Evolutionary conservation across 176 grass and related monocot genomes (phyloP).

Genomic region (Hordeum marinum): DNA sequence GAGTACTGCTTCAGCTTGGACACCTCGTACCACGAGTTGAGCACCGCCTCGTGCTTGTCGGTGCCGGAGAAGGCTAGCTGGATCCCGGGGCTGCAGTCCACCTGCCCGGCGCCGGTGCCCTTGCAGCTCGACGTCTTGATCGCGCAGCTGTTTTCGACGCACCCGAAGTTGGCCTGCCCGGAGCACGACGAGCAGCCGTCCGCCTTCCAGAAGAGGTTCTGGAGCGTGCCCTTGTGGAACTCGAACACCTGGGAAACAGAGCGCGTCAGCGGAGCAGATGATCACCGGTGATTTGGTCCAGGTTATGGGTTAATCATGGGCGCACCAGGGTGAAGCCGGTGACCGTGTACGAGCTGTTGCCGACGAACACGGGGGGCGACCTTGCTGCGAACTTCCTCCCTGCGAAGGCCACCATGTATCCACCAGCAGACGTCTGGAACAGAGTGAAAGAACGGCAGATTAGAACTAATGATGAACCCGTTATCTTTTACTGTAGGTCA

Average conservation of each 20-base stretch:
- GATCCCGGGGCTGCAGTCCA: constrained; percentile 67
- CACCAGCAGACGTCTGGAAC: constrained; percentile 47
- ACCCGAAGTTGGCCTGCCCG: constrained; percentile 28
- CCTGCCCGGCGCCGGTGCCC: constrained; percentile 47
- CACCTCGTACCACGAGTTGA: constrained; percentile 96
- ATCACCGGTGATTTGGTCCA: background rate
- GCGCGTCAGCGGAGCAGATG: background rate
- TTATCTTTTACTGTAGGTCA: background rate
- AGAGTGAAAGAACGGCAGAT: background rate
- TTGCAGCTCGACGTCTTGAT: constrained; percentile 45
- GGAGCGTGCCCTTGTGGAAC: constrained; percentile 80
- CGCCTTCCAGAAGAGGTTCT: constrained; percentile 82
- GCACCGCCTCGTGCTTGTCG: constrained; percentile 70
- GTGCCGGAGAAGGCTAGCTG: constrained; percentile 89
- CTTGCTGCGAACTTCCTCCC: constrained; percentile 81
- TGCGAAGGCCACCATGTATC: constrained; percentile 82
- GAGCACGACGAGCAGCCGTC: constrained; percentile 62
- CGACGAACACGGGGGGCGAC: constrained; percentile 54
- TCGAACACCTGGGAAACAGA: constrained; percentile 53
- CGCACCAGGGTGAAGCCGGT: constrained; percentile 85
- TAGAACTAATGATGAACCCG: background rate
- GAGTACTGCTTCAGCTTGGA: constrained; percentile 92
- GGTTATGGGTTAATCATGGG: background rate
- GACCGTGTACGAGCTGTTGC: constrained; percentile 47
- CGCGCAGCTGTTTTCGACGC: constrained; percentile 58